Evolutionary conservation across 345 rosid species (phyloP).

Genomic region (Syzygium aqueum): DNA sequence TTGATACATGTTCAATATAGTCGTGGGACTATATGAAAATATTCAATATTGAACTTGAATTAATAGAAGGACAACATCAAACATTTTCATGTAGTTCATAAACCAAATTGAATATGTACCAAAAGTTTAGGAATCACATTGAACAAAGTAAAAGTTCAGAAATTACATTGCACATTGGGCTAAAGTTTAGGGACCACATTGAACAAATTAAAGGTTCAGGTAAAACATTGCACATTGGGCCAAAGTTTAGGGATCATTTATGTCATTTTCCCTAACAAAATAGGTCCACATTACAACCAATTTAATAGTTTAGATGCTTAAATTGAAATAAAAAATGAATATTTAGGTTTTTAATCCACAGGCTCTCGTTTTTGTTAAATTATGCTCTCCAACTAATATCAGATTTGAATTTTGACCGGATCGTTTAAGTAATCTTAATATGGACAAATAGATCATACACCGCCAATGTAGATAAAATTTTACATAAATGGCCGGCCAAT

Average conservation of each 20-base stretch:
- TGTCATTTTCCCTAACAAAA: background rate
- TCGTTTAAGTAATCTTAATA: background rate
- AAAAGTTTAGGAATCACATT: too few relatives aligned
- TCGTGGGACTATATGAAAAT: background rate
- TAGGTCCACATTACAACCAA: background rate
- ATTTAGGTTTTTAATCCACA: background rate
- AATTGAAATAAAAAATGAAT: background rate
- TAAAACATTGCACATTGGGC: background rate
- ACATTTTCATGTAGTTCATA: too few relatives aligned
- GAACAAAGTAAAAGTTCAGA: too few relatives aligned
- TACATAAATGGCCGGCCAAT: background rate
- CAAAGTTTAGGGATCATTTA: too few relatives aligned
- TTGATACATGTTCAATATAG: background rate
- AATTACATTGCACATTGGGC: fast-evolving
- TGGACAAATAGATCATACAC: background rate
- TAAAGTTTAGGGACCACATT: fast-evolving
- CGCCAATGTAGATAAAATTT: background rate
- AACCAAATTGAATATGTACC: too few relatives aligned
- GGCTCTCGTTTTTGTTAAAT: background rate
- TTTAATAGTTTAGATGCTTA: background rate
- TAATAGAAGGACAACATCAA: background rate
- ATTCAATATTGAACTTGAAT: background rate
- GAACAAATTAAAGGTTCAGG: too few relatives aligned
- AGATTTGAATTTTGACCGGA: background rate
- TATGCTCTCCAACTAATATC: background rate